Evolutionary conservation across 129 eudicot genomes (phyloP), one percentile per base, ranked within the genome.

Genomic region (Tanacetum coccineum): DNA sequence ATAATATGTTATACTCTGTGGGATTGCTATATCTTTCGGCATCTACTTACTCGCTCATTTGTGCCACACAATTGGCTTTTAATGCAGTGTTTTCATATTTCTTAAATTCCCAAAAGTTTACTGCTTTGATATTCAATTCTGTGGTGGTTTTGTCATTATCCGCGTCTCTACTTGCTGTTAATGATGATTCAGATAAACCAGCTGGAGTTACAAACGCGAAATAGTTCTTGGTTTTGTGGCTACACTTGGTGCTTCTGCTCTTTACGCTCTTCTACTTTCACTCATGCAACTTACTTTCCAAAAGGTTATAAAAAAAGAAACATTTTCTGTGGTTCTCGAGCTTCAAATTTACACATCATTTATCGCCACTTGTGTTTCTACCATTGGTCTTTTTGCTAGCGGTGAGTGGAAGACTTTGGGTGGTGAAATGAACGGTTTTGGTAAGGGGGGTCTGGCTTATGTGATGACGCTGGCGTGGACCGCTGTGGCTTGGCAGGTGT

Each of bases 401-500:
- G 98, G 98, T 4, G 95, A 93, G 67, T 93, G 98, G 95, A 78
- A 63, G 71, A 82, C 82, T 26, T 56, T 88, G 61, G 68, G 50
- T 2, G 81, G 82, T 4, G 98, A 93, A 52, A 86, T 93, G 98
- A 75, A 68, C 11, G 56, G 75, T 52, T 93, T 80, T 56, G 45
- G 75, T 15, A 42, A 81, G 0, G 98, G 98, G 45, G 78, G 72
- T 17, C 1, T 66, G 46, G 82, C 95, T 13, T 93, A 88, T 55
- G 64, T 89, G 36, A 74, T 93, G 95, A 93, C 96, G 4, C 52
- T 93, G 74, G 87, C 79, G 13, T 78, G 89, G 83, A 81, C 98
- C 0, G 96, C 98, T 15, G 81, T 89, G 18, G 80, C 95, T n/a
- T 93, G 98, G 96, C 98, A 93, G 64, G 73, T 89, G 57, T 93